Evolutionary conservation across 371 early-diverging fungal species (phyloP), one percentile per base, ranked within the genome.

Genomic region (Apophysomyces elegans): DNA sequence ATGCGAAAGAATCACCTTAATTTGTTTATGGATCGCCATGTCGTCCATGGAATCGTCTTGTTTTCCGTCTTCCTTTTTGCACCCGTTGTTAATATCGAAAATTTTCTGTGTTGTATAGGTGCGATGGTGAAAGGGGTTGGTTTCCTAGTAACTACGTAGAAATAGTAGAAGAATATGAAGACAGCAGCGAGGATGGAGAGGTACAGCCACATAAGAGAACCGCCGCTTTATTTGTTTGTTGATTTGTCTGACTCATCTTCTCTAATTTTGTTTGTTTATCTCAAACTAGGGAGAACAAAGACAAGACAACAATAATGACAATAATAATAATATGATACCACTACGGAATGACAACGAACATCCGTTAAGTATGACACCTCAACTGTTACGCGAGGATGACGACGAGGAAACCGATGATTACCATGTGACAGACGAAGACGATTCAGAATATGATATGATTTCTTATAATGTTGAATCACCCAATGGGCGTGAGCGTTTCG

Each of bases 61-160:
- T 26, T 26, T 26, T 26, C 32, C 32, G 32, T 26, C 32, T 26
- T 26, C 2, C 32, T 26, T 26, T 26, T 26, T 26, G 32, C 32
- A 26, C 1, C 1, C 32, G 2, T 26, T 26, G 32, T 26, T 26
- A 26, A 26, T 26, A 26, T 26, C 32, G 32, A 26, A 26, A 26
- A 26, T 26, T 47, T 47, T 47, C n/a, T 64, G 59, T 46, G 56
- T 65, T 44, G 7, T 35, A 26, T 32, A 76, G 77, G 70, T 83
- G 89, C 67, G 82, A 82, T 68, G 88, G 85, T 43, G 74, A 76
- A 63, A 84, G 88, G 59, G 96, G 95, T 36, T 96, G 96, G 96
- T 95, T 96, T 79, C 97, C 96, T 1, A 91, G 93, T 57, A 94
- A 93, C 74, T 95, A 90, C 73, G 93, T 94, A 5, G 78, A 88